Evolutionary conservation across 306 rosid species (phyloP).

Genomic region (Malus asiatica): DNA sequence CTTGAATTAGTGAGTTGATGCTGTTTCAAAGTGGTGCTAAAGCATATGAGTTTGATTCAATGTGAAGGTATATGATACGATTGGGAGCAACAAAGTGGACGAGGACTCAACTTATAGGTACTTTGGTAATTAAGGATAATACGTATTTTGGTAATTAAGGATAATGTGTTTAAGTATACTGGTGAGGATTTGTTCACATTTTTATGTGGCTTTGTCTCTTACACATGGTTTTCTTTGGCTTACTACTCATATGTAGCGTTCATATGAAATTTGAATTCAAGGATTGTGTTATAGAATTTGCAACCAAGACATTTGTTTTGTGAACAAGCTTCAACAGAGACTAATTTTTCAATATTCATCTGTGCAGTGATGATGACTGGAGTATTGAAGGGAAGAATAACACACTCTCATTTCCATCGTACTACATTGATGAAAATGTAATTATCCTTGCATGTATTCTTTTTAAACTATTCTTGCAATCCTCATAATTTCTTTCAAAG

Average conservation of each 20-base stretch:
- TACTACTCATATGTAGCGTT: background rate
- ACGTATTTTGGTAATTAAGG: conserved; percentile 28
- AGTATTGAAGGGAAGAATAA: conserved; percentile 72
- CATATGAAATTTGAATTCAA: background rate
- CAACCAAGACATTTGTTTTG: conserved; percentile 7
- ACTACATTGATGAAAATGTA: conserved; percentile 97
- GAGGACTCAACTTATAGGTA: conserved; percentile 63
- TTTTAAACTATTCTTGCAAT: conserved; percentile 14
- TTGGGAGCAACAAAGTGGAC: conserved; percentile 79
- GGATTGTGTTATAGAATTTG: background rate
- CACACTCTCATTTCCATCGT: conserved; percentile 82
- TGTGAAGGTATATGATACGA: conserved; percentile 85
- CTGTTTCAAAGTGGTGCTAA: conserved; percentile 22
- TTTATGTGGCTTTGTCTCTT: background rate
- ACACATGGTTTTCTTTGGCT: background rate
- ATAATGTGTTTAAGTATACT: background rate
- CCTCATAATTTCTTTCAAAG: background rate
- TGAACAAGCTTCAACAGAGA: conserved; percentile 12
- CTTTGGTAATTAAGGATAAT: conserved; percentile 8
- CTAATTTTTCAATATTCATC: conserved; percentile 25
- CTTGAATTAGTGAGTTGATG: conserved; percentile 16
- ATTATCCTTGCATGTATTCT: conserved; percentile 25
- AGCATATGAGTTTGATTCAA: conserved; percentile 21
- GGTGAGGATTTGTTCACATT: background rate
- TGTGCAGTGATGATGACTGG: conserved; percentile 93